Conservation (phyloP, 2,329 filamentous ascomycete genomes). For the Trichoderma lentiforme region DNA sequence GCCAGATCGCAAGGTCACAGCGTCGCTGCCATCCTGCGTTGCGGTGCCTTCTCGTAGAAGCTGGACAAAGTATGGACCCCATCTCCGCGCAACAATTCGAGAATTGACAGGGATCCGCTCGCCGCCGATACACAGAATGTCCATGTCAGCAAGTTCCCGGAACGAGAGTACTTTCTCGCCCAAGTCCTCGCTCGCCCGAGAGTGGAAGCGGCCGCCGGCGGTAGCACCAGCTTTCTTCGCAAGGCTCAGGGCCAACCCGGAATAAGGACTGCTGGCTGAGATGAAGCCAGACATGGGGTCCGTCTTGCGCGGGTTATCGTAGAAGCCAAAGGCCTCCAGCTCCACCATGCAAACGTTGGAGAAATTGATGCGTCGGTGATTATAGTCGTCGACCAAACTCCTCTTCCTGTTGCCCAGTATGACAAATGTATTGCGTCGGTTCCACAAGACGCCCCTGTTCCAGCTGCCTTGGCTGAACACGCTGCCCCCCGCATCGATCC, state of each 20-base stretch:
- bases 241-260: slow-evolving; percentile 52
- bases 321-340: slow-evolving; percentile 92
- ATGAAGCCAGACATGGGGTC: slow-evolving; percentile 77
- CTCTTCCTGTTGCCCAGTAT: slow-evolving; percentile 91
- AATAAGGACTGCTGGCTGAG: slow-evolving; percentile 73
- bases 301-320: slow-evolving; percentile 84
- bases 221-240: slow-evolving; percentile 61
- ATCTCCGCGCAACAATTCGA: slow-evolving; percentile 77
- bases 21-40: slow-evolving; percentile 69
- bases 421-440: slow-evolving; percentile 88
- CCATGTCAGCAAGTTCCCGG: slow-evolving; percentile 93
- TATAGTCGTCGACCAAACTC: slow-evolving; percentile 95
- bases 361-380: slow-evolving; percentile 96
- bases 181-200: slow-evolving; percentile 76
- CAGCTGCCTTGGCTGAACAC: slow-evolving; percentile 97
- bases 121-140: slow-evolving; percentile 85
- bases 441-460: slow-evolving; percentile 94
- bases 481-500: slow-evolving; percentile 89
- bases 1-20: slow-evolving; percentile 68
- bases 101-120: slow-evolving; percentile 94
- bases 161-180: slow-evolving; percentile 75
- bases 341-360: slow-evolving; percentile 96
- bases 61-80: slow-evolving; percentile 95
- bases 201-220: slow-evolving; percentile 73
- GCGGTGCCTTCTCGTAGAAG: slow-evolving; percentile 77